Evolutionary conservation across 345 rosid genomes (phyloP).

Genomic region (Erysimum cheiranthoides): DNA sequence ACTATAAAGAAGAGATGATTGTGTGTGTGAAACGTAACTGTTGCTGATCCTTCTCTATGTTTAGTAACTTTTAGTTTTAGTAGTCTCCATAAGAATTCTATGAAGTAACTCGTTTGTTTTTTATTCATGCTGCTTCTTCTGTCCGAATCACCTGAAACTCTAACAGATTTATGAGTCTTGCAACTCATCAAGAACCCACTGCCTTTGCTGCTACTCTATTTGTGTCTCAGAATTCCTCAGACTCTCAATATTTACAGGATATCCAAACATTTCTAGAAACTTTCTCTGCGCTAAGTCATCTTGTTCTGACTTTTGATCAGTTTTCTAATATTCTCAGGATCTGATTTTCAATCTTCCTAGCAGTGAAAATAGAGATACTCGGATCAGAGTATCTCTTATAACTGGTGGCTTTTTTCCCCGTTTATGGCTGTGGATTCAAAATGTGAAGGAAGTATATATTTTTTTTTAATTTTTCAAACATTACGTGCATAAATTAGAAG

Average conservation of each 20-base stretch:
- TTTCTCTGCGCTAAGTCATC: constrained; percentile 49
- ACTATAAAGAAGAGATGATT: constrained; percentile 52
- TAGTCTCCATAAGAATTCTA: constrained; percentile 56
- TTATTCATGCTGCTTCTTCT: constrained; percentile 38
- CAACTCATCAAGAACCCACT: constrained; percentile 64
- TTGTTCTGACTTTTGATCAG: constrained; percentile 35
- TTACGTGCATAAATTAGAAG: no score
- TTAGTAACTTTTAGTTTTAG: constrained; percentile 49
- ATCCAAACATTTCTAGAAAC: constrained; percentile 68
- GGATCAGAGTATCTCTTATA: constrained; percentile 42
- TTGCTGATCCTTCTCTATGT: constrained; percentile 43
- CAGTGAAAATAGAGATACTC: constrained; percentile 37
- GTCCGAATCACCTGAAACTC: constrained; percentile 39
- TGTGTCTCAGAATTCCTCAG: constrained; percentile 38
- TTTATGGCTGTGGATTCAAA: no score
- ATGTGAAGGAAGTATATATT: no score
- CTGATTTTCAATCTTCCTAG: constrained; percentile 23
- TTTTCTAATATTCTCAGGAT: constrained; percentile 27
- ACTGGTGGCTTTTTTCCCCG: no score
- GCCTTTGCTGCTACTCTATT: constrained; percentile 25
- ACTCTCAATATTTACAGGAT: constrained; percentile 49
- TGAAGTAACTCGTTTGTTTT: constrained; percentile 33
- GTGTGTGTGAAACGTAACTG: constrained; percentile 46
- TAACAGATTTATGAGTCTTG: constrained; percentile 67
- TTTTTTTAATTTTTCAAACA: no score